A percentile compares a stretch with the other conserved stretches of the same genome.
These are phyloP conservation scores for Leccinum subgranulosum DNA, from an alignment of 768 basidiomycete genomes.

Conservation along the genomic window DNA sequence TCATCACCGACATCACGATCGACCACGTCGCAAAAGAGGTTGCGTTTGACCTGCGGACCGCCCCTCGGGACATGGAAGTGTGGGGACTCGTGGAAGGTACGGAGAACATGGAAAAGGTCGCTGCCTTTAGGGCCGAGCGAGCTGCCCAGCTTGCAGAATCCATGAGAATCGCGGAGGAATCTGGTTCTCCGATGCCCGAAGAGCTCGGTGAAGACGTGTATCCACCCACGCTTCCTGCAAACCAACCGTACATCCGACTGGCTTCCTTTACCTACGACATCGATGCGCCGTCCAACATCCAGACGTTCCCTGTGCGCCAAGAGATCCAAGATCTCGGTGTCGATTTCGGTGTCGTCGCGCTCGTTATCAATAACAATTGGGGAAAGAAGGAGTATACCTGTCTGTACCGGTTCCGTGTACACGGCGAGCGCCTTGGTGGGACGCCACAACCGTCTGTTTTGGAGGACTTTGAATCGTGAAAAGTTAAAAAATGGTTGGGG, in stretches of 20 bases:
- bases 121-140: constrained; percentile 50
- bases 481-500: background rate
- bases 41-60: constrained; percentile 75
- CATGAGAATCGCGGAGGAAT: constrained; percentile 32
- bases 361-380: constrained; percentile 84
- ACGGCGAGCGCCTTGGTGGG: constrained; percentile 55
- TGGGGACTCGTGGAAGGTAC: constrained; percentile 85
- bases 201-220: constrained; percentile 37
- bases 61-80: constrained; percentile 84
- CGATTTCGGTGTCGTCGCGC: constrained; percentile 82
- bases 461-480: constrained; percentile 14
- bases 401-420: constrained; percentile 81
- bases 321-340: constrained; percentile 68
- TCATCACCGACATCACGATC: constrained; percentile 66
- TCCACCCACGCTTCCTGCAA: constrained; percentile 46
- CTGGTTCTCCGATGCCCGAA: constrained; percentile 14
- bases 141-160: constrained; percentile 34
- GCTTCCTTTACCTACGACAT: constrained; percentile 67
- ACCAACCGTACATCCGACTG: constrained; percentile 57
- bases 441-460: constrained; percentile 35
- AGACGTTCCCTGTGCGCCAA: constrained; percentile 73
- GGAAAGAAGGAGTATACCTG: constrained; percentile 83
- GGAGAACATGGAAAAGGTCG: constrained; percentile 64
- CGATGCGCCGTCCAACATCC: constrained; percentile 53
- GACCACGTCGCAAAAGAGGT: constrained; percentile 87